Conservation (phyloP, 805 yeast genomes). For the Pichia gijzeniarum region DNA sequence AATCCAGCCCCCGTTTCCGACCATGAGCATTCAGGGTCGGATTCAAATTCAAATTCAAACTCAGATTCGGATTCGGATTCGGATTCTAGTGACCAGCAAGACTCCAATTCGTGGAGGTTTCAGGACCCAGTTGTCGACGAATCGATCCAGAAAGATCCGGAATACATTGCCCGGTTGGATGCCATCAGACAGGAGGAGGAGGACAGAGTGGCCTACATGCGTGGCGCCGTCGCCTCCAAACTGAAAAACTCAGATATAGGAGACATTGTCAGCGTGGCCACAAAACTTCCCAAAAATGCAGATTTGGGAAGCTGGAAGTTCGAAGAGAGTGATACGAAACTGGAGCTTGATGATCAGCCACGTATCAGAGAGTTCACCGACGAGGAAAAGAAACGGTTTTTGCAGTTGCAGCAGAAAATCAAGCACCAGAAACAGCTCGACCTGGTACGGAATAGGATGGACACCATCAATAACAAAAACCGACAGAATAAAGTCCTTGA, state of each 20-base stretch:
- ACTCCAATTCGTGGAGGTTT: conserved; percentile 28
- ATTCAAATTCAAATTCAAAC: neutral
- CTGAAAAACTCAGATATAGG: conserved; percentile 1
- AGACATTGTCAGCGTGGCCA: too few relatives aligned
- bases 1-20: neutral
- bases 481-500: conserved; percentile 9
- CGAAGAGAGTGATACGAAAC: conserved; percentile 1
- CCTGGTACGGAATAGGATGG: conserved; percentile 6
- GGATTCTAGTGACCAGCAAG: conserved; percentile 4
- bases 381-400: conserved; percentile 14
- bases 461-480: neutral
- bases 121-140: conserved; percentile 16
- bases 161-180: conserved; percentile 13
- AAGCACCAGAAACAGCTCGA: conserved; percentile 16
- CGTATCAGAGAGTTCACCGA: conserved; percentile 13
- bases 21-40: neutral
- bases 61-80: too few relatives aligned
- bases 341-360: conserved; percentile 1
- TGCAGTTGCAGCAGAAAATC: conserved; percentile 13
- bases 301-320: conserved; percentile 11
- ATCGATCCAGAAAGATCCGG: conserved; percentile 19
- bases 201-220: conserved; percentile 1
- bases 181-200: conserved; percentile 5
- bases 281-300: neutral
- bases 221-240: conserved; percentile 9